phyloP scores from a whole-genome alignment of 208 protist genomes.

The Crithidia thermophila region DNA sequence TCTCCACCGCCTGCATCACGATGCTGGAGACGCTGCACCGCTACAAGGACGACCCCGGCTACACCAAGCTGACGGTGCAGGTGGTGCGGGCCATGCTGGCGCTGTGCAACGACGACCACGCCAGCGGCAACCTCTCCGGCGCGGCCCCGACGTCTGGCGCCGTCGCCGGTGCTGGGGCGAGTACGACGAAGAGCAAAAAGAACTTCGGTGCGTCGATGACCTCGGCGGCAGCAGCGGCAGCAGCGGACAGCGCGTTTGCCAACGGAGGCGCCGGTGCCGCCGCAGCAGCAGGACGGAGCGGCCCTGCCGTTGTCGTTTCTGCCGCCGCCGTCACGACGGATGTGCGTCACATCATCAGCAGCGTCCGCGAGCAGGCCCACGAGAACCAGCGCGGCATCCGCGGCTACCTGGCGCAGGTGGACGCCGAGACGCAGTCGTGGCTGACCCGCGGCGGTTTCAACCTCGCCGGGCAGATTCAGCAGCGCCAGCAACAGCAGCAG shows the following conservation, averaged over 20 bases:
- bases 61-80: constrained; percentile 48
- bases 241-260: neutral
- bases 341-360: constrained; percentile 18
- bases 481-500: constrained; percentile 1
- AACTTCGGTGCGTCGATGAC: neutral
- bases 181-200: constrained; percentile 4
- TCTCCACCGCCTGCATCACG: neutral
- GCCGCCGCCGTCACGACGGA: constrained; percentile 21
- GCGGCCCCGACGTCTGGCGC: neutral
- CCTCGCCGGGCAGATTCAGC: constrained; percentile 5
- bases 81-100: constrained; percentile 52
- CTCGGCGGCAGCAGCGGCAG: neutral
- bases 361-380: constrained; percentile 18
- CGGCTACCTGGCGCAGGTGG: constrained; percentile 11
- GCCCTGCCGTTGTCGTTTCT: neutral
- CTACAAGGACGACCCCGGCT: constrained; percentile 48
- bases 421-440: constrained; percentile 32
- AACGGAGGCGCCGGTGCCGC: neutral
- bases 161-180: constrained; percentile 11
- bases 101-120: constrained; percentile 33
- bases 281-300: constrained; percentile 11
- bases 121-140: constrained; percentile 11
- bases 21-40: constrained; percentile 45
- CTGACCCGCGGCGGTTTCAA: constrained; percentile 30
- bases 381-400: constrained; percentile 25